Evolutionary conservation across 768 basidiomycete species (phyloP).

Genomic region (Erythrobasidium yunnanense): DNA sequence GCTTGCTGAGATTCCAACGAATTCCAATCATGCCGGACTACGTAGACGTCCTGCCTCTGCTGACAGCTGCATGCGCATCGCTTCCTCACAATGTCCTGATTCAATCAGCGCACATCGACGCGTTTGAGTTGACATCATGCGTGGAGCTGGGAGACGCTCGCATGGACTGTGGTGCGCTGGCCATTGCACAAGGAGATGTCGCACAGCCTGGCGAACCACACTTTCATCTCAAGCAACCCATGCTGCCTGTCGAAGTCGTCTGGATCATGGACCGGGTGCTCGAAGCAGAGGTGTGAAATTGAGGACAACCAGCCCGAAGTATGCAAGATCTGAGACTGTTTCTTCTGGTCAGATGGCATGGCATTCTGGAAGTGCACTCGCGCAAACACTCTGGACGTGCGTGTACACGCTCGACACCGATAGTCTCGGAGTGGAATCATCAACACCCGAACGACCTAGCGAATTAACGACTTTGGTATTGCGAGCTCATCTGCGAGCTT

Average conservation of each 20-base stretch:
- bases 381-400: not conserved
- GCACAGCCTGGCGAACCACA: not conserved
- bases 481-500: not conserved
- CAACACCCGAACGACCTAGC: not conserved
- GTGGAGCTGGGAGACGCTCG: conserved; percentile 20
- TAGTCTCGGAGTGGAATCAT: not conserved
- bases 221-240: not conserved
- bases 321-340: not conserved
- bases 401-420: conserved; percentile 9
- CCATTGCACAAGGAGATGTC: not conserved
- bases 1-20: not conserved
- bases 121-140: conserved; percentile 11
- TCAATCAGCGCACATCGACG: not conserved
- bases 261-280: conserved; percentile 21
- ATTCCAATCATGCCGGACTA: conserved; percentile 11
- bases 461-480: not conserved
- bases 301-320: not conserved
- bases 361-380: not conserved
- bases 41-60: conserved; percentile 13
- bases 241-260: conserved; percentile 7
- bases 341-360: not conserved
- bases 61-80: not conserved
- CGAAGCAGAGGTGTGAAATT: not conserved
- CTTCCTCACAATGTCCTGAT: conserved; percentile 20
- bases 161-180: conserved; percentile 10